Evolutionary conservation across 2,329 filamentous ascomycete species (phyloP), one percentile per base, ranked within the genome.

Genomic region (Magnaporthiopsis incrustans): DNA sequence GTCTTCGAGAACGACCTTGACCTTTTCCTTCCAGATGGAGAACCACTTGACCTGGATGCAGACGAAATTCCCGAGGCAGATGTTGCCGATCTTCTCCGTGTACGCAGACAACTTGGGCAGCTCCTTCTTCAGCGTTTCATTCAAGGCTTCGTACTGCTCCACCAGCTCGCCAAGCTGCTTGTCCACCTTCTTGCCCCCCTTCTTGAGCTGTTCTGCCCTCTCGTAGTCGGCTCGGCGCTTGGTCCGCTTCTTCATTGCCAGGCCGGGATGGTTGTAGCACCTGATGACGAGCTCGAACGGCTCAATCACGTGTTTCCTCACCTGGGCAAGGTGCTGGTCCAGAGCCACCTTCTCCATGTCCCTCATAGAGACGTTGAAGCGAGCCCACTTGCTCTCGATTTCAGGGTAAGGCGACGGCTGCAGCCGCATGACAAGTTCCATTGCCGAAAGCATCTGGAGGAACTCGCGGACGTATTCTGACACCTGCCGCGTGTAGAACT

Each of bases 211-310:
- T 71, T 91, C 88, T 69, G 86, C 91, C 69, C 90, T 90, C 68
- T 94, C 91, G 74, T 91, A 98, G 72, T 97, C 92, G 22, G 94
- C 79, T 18, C 96, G 85, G n/a, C 91, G 89, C 79, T 98, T 98
- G 70, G 93, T 89, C 30, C 95, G 89, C 78, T 98, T 97, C 73
- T 92, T 91, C 86, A 98, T 97, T 4, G 95, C 89, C 65, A 92
- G 85, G 61, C 92, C 90, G 2, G 94, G 92, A 50, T 91, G 90
- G 63, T 90, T 88, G 71, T 96, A 93, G 65, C 74, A 75, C 65
- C 72, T 70, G 65, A 77, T 77, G 53, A 77, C 75, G 61, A 73
- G 71, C 68, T 77, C 75, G 67, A 77, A 77, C 18, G 75, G 94
- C 68, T 93, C 89, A 67, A 97, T 91, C 61, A 97, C 91, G 70